Conservation (phyloP, 495 filamentous ascomycete genomes). For the Chaetomidium leptoderma region DNA sequence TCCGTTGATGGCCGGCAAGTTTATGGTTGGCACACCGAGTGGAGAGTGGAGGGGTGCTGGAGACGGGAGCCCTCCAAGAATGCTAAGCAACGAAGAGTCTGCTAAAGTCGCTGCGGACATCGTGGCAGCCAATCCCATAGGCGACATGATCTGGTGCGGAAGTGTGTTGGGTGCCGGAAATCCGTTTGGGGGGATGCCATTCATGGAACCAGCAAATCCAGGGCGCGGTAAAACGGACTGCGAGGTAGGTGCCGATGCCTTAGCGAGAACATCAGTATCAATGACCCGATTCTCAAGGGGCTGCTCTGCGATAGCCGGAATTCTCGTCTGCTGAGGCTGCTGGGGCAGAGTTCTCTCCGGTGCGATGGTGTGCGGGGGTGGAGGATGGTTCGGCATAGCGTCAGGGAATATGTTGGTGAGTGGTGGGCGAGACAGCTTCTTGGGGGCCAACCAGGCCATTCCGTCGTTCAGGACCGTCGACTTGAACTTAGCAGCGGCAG, state of each 20-base stretch:
- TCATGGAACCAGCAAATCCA: neutral
- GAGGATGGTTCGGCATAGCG: neutral
- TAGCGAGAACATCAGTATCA: neutral
- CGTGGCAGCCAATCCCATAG: neutral
- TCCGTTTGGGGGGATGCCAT: neutral
- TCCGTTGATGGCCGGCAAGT: neutral
- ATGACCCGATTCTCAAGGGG: neutral
- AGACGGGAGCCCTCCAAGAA: conserved; percentile 1
- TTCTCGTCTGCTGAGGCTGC: neutral
- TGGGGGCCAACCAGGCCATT: conserved; percentile 17
- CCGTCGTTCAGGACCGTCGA: neutral
- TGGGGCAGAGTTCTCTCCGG: neutral
- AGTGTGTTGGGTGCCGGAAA: neutral
- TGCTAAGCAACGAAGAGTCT: neutral
- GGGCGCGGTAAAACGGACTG: neutral
- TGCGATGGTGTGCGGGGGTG: neutral
- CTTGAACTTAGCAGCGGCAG: conserved; percentile 32
- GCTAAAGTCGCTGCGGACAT: neutral
- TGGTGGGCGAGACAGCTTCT: conserved; percentile 22
- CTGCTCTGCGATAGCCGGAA: neutral
- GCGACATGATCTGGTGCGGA: neutral
- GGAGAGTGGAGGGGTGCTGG: neutral
- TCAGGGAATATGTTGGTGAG: conserved; percentile 26
- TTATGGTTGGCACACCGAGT: neutral
- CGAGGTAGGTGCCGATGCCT: neutral